phyloP scores from a whole-genome alignment of 495 filamentous ascomycete species.

The Jackrogersella multiformis region DNA sequence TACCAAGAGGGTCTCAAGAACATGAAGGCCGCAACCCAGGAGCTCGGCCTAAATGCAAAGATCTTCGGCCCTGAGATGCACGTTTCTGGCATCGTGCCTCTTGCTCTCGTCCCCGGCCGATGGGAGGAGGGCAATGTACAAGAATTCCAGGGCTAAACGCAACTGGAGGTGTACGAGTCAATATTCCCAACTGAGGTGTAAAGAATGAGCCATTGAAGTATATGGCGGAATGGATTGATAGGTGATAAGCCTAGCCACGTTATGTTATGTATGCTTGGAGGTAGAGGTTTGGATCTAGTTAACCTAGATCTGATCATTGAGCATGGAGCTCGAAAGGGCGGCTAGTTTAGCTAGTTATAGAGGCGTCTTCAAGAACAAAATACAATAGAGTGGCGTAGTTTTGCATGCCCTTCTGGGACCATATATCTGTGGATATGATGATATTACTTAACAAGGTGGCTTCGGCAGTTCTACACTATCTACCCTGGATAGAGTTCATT shows the following conservation, averaged over 20 bases:
- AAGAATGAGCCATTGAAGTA: slow-evolving; percentile 24
- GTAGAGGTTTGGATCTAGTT: slow-evolving; percentile 36
- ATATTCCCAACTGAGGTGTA: slow-evolving; percentile 29
- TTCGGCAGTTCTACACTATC: background rate
- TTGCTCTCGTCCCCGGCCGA: slow-evolving; percentile 67
- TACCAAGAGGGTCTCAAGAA: slow-evolving; percentile 99
- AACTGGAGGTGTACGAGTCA: slow-evolving; percentile 14
- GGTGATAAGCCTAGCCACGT: slow-evolving; percentile 9
- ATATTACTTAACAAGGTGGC: too few relatives aligned
- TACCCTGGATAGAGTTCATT: background rate
- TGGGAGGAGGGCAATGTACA: slow-evolving; percentile 61
- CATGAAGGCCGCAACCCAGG: slow-evolving; percentile 94
- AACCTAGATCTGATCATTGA: slow-evolving; percentile 26
- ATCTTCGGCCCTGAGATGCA: slow-evolving; percentile 98
- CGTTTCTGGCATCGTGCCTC: slow-evolving; percentile 71
- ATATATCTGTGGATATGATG: background rate
- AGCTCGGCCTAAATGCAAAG: slow-evolving; percentile 93
- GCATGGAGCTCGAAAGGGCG: slow-evolving; percentile 14
- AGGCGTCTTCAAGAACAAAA: slow-evolving; percentile 32
- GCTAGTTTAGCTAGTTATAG: slow-evolving; percentile 33
- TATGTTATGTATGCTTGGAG: slow-evolving; percentile 24
- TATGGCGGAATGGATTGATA: slow-evolving; percentile 29
- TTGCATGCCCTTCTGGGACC: slow-evolving; percentile 10
- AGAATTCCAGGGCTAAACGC: slow-evolving; percentile 62
- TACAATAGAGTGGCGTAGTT: slow-evolving; percentile 36